A percentile compares a stretch with the other conserved stretches of the same genome.
Conservation (phyloP, 495 filamentous ascomycete genomes). For the Aspergillus campestris region DNA sequence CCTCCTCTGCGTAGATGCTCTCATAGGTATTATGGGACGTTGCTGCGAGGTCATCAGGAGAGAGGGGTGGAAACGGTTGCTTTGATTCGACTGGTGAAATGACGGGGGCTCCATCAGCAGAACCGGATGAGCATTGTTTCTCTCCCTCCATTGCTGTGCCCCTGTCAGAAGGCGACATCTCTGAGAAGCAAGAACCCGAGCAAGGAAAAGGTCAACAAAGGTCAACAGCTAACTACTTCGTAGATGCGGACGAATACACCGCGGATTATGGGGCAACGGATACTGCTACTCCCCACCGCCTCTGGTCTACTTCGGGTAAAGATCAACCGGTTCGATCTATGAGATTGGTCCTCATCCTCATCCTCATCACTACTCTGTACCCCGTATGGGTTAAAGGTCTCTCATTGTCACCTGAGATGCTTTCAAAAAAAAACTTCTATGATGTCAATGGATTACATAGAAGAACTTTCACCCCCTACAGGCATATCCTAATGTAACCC, state of each 20-base stretch:
- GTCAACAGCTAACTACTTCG: too few species aligned
- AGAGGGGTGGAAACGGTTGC: constrained; percentile 33
- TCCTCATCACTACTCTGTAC: too few species aligned
- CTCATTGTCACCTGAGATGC: too few species aligned
- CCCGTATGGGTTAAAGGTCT: too few species aligned
- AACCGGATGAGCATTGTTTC: not conserved
- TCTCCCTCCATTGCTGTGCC: constrained; percentile 5
- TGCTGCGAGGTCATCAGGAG: constrained; percentile 20
- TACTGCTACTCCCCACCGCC: constrained; percentile 5
- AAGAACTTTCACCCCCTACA: too few species aligned
- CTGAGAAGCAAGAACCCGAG: not conserved
- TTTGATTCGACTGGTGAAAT: constrained; percentile 22
- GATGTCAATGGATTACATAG: too few species aligned
- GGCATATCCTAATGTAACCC: too few species aligned
- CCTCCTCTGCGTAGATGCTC: constrained; percentile 21
- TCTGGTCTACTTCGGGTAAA: not conserved
- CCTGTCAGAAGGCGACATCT: constrained; percentile 8
- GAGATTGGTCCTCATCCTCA: not conserved
- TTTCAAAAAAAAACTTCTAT: too few species aligned
- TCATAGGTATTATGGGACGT: constrained; percentile 16
- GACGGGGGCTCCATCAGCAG: constrained; percentile 2
- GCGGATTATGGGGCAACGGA: not conserved
- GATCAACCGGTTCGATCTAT: not conserved
- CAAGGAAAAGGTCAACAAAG: too few species aligned
- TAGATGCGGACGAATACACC: too few species aligned